Evolutionary conservation across 2,329 filamentous ascomycete species (phyloP).

Genomic region (Nemania sp.): DNA sequence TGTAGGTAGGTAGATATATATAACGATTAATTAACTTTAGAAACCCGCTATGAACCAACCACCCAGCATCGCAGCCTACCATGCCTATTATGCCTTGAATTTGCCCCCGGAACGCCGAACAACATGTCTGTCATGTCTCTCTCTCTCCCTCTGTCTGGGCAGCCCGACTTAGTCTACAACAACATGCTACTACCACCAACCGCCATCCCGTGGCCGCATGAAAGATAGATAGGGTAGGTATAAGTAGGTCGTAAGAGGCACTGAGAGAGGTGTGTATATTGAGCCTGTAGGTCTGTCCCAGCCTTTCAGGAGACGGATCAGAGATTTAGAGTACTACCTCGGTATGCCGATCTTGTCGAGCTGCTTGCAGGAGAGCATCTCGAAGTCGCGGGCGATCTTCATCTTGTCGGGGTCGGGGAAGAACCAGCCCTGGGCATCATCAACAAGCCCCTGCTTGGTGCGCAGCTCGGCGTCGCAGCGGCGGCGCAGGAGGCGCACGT

Average conservation of each 20-base stretch:
- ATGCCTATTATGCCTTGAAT: conserved; percentile 5
- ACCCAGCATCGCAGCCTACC: not conserved
- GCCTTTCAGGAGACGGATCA: not conserved
- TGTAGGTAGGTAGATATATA: too few relatives aligned
- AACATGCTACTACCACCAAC: too few relatives aligned
- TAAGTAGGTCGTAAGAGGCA: too few relatives aligned
- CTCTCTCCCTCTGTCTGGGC: not conserved
- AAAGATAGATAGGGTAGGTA: too few relatives aligned
- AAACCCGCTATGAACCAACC: conserved; percentile 7
- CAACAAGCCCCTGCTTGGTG: conserved; percentile 66
- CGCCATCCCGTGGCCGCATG: too few relatives aligned
- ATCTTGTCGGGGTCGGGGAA: conserved; percentile 79
- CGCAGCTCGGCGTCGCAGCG: conserved; percentile 76
- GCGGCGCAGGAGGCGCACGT: conserved; percentile 66
- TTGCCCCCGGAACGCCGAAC: conserved; percentile 22
- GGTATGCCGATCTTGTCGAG: conserved; percentile 49
- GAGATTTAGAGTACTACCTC: conserved; percentile 25
- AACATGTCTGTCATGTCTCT: conserved; percentile 4
- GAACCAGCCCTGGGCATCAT: conserved; percentile 87
- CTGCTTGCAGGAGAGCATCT: conserved; percentile 57
- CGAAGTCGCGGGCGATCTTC: conserved; percentile 63
- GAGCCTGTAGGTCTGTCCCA: too few relatives aligned
- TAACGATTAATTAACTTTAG: too few relatives aligned
- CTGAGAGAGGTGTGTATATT: too few relatives aligned
- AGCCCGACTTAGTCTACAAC: not conserved